Conservation (phyloP, 495 filamentous ascomycete species). For the Tuber microsphaerosporum region DNA sequence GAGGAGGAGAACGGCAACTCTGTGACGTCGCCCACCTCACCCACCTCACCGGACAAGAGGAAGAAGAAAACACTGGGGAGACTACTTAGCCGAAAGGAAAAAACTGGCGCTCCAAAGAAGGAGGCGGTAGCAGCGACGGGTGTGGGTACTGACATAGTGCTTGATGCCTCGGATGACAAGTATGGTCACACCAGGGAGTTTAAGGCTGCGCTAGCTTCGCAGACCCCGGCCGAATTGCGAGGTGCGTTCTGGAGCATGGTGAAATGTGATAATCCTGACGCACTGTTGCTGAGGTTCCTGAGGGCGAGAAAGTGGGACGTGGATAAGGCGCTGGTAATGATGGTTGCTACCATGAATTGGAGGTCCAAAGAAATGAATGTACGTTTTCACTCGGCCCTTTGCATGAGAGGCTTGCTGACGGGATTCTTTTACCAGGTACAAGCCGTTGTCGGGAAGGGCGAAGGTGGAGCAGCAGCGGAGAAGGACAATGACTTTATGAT, state of each 20-base stretch:
- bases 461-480: constrained; percentile 57
- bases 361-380: constrained; percentile 72
- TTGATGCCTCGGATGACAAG: constrained; percentile 63
- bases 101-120: constrained; percentile 51
- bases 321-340: constrained; percentile 85
- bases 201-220: constrained; percentile 65
- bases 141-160: constrained; percentile 39
- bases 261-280: constrained; percentile 91
- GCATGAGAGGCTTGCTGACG: not conserved
- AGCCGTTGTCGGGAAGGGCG: constrained; percentile 74
- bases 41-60: constrained; percentile 52
- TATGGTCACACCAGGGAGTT: constrained; percentile 85
- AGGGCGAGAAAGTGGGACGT: constrained; percentile 94
- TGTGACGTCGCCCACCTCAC: constrained; percentile 7
- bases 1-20: constrained; percentile 30
- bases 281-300: constrained; percentile 77
- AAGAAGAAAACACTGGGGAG: constrained; percentile 59
- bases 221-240: constrained; percentile 70
- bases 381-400: constrained; percentile 43
- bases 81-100: constrained; percentile 57
- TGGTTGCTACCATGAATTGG: constrained; percentile 92
- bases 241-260: constrained; percentile 89
- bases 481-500: constrained; percentile 71
- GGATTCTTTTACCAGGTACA: constrained; percentile 43
- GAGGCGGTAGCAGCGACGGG: constrained; percentile 39